Evolutionary conservation across 352 stramenopile genomes (phyloP).

Genomic region (Pythium sukuiense): DNA sequence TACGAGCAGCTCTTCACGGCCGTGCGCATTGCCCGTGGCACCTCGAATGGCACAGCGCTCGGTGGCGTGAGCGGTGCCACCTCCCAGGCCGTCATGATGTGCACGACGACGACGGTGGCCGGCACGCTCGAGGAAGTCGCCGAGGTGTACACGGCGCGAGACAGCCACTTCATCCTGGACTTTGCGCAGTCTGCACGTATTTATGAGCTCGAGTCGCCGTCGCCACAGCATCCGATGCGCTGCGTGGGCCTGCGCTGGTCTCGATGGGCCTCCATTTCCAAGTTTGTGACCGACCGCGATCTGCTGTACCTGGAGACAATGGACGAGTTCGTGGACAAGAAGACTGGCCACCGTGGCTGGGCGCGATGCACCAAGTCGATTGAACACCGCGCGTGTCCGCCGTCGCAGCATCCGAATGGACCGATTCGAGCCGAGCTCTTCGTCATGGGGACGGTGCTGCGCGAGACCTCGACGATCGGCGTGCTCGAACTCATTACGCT

Average conservation of each 20-base stretch:
- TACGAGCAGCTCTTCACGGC: conserved; percentile 30
- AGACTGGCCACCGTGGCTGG: conserved; percentile 60
- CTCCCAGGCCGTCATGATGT: conserved; percentile 57
- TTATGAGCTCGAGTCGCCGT: conserved; percentile 51
- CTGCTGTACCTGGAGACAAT: conserved; percentile 65
- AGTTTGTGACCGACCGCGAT: conserved; percentile 52
- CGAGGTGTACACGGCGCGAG: conserved; percentile 48
- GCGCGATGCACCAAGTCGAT: conserved; percentile 65
- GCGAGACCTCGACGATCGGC: conserved; percentile 54
- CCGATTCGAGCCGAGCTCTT: conserved; percentile 54
- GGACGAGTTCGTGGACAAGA: conserved; percentile 64
- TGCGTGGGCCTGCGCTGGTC: conserved; percentile 57
- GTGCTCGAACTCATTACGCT: conserved; percentile 60
- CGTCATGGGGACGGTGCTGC: conserved; percentile 57
- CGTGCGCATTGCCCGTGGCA: conserved; percentile 28
- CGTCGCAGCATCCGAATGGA: conserved; percentile 54
- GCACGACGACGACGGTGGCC: conserved; percentile 48
- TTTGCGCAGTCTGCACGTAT: conserved; percentile 49
- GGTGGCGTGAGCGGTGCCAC: conserved; percentile 30
- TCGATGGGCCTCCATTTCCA: conserved; percentile 53
- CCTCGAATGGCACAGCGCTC: conserved; percentile 33
- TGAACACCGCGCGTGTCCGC: conserved; percentile 57
- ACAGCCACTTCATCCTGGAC: conserved; percentile 48
- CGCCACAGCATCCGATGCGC: conserved; percentile 41
- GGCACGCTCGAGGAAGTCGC: conserved; percentile 67